Conservation (phyloP, 139 green algal species). For the Nannochloris sp. region DNA sequence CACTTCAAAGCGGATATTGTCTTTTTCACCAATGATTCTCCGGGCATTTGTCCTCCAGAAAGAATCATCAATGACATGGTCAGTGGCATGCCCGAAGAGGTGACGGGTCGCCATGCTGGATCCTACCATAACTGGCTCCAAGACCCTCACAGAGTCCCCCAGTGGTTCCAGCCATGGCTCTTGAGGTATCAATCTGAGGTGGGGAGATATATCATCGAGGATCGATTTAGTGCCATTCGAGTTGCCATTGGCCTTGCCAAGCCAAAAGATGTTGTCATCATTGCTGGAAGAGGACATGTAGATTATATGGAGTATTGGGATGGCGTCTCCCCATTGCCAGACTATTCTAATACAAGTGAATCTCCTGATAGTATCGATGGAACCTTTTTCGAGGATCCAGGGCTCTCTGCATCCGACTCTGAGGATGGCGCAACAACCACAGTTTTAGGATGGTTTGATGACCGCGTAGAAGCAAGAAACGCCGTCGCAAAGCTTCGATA, state of each 20-base stretch:
- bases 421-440: constrained; percentile 12
- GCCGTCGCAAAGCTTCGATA: constrained; percentile 55
- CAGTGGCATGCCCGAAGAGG: constrained; percentile 60
- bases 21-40: constrained; percentile 90
- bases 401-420: constrained; percentile 1
- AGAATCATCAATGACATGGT: constrained; percentile 69
- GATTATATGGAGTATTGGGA: constrained; percentile 67
- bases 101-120: constrained; percentile 26
- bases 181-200: constrained; percentile 19
- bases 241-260: constrained; percentile 84
- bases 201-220: constrained; percentile 37
- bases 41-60: constrained; percentile 51
- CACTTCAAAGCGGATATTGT: constrained; percentile 79
- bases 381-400: constrained; percentile 5
- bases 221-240: constrained; percentile 74
- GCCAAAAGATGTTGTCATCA: constrained; percentile 73
- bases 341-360: constrained; percentile 1
- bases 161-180: constrained; percentile 17
- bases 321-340: constrained; percentile 11
- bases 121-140: constrained; percentile 24
- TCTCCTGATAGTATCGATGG: background rate
- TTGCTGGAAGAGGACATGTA: constrained; percentile 77
- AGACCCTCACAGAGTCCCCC: constrained; percentile 20
- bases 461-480: constrained; percentile 70
- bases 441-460: constrained; percentile 78